These are phyloP conservation scores for Yamadazyma oceani DNA, from an alignment of 1,139 yeast species.

Conservation along the genomic window DNA sequence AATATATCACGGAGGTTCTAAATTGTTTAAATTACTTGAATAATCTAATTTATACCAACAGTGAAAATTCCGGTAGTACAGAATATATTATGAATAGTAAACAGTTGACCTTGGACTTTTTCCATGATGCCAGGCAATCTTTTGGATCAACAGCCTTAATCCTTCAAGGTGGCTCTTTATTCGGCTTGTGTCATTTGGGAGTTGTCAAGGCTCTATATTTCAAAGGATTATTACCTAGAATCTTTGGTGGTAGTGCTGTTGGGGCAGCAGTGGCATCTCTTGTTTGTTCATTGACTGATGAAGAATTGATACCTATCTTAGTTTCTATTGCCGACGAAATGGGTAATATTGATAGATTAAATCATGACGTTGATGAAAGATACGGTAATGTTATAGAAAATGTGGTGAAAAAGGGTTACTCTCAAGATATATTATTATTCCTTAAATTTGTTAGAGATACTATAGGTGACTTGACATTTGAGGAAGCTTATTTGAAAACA, in stretches of 20 bases:
- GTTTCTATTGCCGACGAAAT: conserved; percentile 49
- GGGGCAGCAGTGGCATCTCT: conserved; percentile 92
- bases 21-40: conserved; percentile 61
- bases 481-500: conserved; percentile 86
- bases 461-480: conserved; percentile 87
- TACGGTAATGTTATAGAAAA: conserved; percentile 68
- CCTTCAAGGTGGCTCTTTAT: conserved; percentile 90
- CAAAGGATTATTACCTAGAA: conserved; percentile 75
- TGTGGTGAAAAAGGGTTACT: conserved; percentile 70
- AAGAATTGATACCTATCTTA: conserved; percentile 54
- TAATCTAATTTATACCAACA: conserved; percentile 30
- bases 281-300: conserved; percentile 66
- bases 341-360: conserved; percentile 47
- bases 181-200: conserved; percentile 92
- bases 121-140: conserved; percentile 87
- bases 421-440: conserved; percentile 79
- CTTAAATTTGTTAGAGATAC: conserved; percentile 74
- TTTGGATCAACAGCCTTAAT: conserved; percentile 89
- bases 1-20: conserved; percentile 75
- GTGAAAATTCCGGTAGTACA: conserved; percentile 24
- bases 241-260: conserved; percentile 90
- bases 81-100: conserved; percentile 47
- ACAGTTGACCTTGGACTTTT: conserved; percentile 75
- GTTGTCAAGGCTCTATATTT: conserved; percentile 79
- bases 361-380: conserved; percentile 61